phyloP scores from a whole-genome alignment of 768 basidiomycete genomes.

The Pholiota molesta region DNA sequence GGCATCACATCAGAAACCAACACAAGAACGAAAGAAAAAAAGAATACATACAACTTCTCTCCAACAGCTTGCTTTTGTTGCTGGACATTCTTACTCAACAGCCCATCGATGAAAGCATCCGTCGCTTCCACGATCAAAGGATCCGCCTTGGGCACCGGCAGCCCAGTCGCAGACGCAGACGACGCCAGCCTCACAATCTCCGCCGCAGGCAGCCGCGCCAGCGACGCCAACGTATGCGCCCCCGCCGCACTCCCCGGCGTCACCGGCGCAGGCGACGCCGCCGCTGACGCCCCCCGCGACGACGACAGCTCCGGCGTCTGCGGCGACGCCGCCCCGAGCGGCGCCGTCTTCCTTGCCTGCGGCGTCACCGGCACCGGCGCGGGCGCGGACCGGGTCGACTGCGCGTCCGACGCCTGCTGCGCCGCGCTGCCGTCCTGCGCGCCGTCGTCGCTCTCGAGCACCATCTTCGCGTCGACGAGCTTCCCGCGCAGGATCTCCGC shows the following conservation, averaged over 20 bases:
- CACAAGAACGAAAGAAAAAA: conserved; percentile 7
- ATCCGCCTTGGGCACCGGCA: conserved; percentile 73
- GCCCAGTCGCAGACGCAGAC: conserved; percentile 47
- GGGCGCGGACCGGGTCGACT: conserved; percentile 29
- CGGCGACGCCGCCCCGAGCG: conserved; percentile 53
- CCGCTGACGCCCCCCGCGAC: conserved; percentile 71
- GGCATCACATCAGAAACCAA: background rate
- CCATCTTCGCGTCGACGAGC: conserved; percentile 79
- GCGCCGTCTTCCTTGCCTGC: conserved; percentile 56
- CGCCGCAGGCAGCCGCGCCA: conserved; percentile 73
- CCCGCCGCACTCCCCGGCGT: conserved; percentile 20
- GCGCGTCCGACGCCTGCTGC: conserved; percentile 20
- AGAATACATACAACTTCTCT: conserved; percentile 65
- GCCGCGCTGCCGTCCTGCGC: conserved; percentile 34
- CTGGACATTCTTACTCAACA: conserved; percentile 56
- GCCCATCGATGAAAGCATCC: conserved; percentile 69
- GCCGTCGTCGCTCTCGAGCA: conserved; percentile 70
- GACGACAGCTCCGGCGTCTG: conserved; percentile 80
- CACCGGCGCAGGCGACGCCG: conserved; percentile 59
- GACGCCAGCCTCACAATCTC: conserved; percentile 74
- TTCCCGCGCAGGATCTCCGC: conserved; percentile 76
- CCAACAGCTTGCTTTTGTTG: conserved; percentile 80
- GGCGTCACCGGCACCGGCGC: conserved; percentile 58
- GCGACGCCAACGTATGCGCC: conserved; percentile 65
- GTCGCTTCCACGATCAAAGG: conserved; percentile 68